Conservation (phyloP, 805 yeast genomes). For the Ogataea sp. region DNA sequence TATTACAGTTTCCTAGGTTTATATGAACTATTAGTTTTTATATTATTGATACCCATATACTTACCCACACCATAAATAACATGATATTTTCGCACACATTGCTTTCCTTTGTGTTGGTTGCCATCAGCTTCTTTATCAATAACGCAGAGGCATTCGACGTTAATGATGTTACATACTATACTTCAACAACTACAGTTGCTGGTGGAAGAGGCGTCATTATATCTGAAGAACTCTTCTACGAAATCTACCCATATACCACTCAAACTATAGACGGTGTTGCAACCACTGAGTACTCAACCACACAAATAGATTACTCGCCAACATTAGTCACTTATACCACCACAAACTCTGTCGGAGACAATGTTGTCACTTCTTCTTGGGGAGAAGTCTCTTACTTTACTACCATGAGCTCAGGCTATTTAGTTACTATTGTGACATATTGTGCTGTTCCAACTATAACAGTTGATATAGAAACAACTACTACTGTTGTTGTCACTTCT, state of each 20-base stretch:
- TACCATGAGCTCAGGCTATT: constrained; percentile 11
- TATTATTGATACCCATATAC: too few relatives aligned
- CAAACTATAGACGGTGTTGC: constrained; percentile 6
- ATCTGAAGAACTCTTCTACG: too few relatives aligned
- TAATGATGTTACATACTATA: too few relatives aligned
- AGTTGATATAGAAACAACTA: neutral
- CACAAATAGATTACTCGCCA: constrained; percentile 9
- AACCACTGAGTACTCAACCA: constrained; percentile 6
- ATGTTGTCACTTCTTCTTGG: constrained; percentile 7
- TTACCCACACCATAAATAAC: too few relatives aligned
- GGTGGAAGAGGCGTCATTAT: too few relatives aligned
- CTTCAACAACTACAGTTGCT: too few relatives aligned
- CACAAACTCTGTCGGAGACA: constrained; percentile 7
- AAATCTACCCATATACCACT: constrained; percentile 5
- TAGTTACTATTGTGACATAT: constrained; percentile 13
- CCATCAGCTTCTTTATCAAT: too few relatives aligned
- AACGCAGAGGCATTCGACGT: too few relatives aligned
- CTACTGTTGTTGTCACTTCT: neutral
- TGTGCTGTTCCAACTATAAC: constrained; percentile 15
- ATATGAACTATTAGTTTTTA: too few relatives aligned
- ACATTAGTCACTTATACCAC: constrained; percentile 8
- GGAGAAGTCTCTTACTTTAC: constrained; percentile 11
- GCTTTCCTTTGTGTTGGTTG: too few relatives aligned
- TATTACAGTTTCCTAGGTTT: too few relatives aligned
- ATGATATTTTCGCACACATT: too few relatives aligned